Conservation (phyloP, 2,329 filamentous ascomycete genomes). For the Pseudocercospora pini-densiflorae region DNA sequence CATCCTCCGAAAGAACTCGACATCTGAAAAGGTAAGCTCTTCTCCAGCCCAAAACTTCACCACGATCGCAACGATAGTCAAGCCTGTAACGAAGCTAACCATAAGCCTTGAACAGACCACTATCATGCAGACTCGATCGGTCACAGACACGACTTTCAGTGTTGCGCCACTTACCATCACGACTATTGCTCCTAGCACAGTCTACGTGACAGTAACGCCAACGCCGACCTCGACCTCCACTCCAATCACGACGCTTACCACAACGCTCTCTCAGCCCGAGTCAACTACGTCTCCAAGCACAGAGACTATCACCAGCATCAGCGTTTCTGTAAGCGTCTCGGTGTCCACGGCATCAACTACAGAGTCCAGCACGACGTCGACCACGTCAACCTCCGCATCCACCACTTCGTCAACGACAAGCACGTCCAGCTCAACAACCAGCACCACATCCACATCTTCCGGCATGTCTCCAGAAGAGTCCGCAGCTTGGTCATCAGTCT, state of each 20-base stretch:
- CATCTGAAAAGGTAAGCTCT: conserved; percentile 13
- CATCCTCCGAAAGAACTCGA: conserved; percentile 6
- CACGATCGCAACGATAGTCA: neutral
- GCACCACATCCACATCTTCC: neutral
- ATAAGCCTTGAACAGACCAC: conserved; percentile 2
- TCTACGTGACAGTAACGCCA: conserved; percentile 20
- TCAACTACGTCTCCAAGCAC: neutral
- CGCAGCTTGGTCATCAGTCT: neutral
- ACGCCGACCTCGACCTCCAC: conserved; percentile 3
- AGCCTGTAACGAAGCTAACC: conserved; percentile 2
- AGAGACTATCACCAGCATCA: neutral
- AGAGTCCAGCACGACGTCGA: neutral
- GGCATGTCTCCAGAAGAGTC: conserved; percentile 3
- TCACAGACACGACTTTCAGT: conserved; percentile 11
- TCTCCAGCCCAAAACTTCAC: neutral
- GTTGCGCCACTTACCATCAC: conserved; percentile 8
- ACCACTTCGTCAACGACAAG: neutral
- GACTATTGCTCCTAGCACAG: conserved; percentile 6
- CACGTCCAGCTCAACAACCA: neutral
- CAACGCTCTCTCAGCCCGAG: neutral
- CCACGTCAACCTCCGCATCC: neutral
- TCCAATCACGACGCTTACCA: neutral
- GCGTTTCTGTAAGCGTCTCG: neutral
- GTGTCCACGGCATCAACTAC: neutral
- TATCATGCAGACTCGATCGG: conserved; percentile 13